Conservation (phyloP, 495 filamentous ascomycete genomes). For the Massariosphaeria phaeospora region DNA sequence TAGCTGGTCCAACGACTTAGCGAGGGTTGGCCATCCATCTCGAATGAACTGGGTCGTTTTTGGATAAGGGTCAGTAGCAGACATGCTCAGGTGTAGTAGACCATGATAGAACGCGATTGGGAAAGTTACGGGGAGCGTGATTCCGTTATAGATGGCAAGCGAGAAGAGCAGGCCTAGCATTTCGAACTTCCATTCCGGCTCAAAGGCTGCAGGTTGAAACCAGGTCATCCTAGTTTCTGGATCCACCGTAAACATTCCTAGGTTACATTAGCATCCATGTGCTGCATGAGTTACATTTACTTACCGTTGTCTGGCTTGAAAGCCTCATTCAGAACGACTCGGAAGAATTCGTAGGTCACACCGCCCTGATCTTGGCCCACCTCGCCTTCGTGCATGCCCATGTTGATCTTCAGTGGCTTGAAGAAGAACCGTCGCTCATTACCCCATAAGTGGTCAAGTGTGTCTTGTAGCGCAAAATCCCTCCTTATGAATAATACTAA, state of each 20-base stretch:
- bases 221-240: slow-evolving; percentile 69
- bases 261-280: not conserved
- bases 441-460: slow-evolving; percentile 83
- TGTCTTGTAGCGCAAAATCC: slow-evolving; percentile 65
- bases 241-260: slow-evolving; percentile 66
- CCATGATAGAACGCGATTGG: slow-evolving; percentile 79
- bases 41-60: slow-evolving; percentile 55
- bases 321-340: slow-evolving; percentile 69
- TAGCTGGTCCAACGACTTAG: slow-evolving; percentile 63
- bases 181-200: slow-evolving; percentile 85
- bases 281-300: slow-evolving; percentile 26
- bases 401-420: slow-evolving; percentile 79
- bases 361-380: slow-evolving; percentile 90
- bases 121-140: slow-evolving; percentile 84
- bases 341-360: slow-evolving; percentile 93
- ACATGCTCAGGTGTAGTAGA: slow-evolving; percentile 52
- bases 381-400: slow-evolving; percentile 75
- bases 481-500: slow-evolving; percentile 72
- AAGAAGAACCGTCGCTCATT: slow-evolving; percentile 76
- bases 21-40: slow-evolving; percentile 83
- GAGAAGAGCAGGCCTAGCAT: slow-evolving; percentile 81
- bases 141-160: slow-evolving; percentile 88
- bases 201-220: slow-evolving; percentile 76
- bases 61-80: slow-evolving; percentile 7
- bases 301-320: slow-evolving; percentile 69